Percentiles rank a stretch among this genome's conserved stretches.
Evolutionary conservation across 2,329 filamentous ascomycete species (phyloP).

Genomic region (Epichloe hybrida): DNA sequence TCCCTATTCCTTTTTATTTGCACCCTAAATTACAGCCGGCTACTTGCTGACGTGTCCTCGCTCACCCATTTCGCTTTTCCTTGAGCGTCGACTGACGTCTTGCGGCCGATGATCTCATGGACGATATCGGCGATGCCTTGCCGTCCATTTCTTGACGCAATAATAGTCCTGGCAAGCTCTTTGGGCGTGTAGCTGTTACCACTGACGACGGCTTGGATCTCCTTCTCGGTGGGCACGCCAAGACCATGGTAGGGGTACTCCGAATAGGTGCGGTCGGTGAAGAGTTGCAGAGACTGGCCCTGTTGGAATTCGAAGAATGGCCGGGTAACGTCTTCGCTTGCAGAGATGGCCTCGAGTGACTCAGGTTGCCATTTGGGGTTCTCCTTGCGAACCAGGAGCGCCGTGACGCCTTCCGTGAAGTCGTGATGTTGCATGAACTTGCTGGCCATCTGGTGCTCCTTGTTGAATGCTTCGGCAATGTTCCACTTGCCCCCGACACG

Average conservation of each 20-base stretch:
- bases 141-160: constrained; percentile 45
- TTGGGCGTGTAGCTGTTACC: constrained; percentile 28
- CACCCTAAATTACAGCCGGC: constrained; percentile 17
- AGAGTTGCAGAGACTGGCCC: constrained; percentile 39
- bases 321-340: constrained; percentile 39
- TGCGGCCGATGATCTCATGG: constrained; percentile 52
- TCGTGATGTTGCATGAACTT: constrained; percentile 87
- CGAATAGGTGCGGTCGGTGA: constrained; percentile 48
- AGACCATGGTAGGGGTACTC: constrained; percentile 62
- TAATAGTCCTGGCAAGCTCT: constrained; percentile 50
- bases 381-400: constrained; percentile 59
- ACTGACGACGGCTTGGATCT: constrained; percentile 35
- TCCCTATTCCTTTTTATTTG: background rate
- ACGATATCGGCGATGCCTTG: constrained; percentile 59
- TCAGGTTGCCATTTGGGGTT: constrained; percentile 65
- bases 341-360: constrained; percentile 52
- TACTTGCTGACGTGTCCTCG: constrained; percentile 16
- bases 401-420: constrained; percentile 83
- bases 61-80: constrained; percentile 29
- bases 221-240: constrained; percentile 59
- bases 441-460: constrained; percentile 71
- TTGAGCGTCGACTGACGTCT: constrained; percentile 34
- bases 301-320: constrained; percentile 52
- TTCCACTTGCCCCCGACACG: constrained; percentile 61
- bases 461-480: constrained; percentile 73